These are phyloP conservation scores for Amanita inopinata DNA, from an alignment of 768 basidiomycete genomes.

Conservation along the genomic window DNA sequence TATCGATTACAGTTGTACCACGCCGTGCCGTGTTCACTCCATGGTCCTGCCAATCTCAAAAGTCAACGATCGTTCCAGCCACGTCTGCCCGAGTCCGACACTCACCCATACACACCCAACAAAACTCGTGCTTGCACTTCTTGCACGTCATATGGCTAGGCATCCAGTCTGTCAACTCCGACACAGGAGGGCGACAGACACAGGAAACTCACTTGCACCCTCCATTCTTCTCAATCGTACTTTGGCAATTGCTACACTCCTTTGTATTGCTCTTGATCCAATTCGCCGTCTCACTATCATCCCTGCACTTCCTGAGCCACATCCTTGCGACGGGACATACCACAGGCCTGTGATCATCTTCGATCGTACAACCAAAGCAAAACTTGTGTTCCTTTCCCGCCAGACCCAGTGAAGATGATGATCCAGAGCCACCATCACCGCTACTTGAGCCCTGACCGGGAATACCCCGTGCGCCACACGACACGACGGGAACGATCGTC, in stretches of 20 bases:
- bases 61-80: constrained; percentile 13
- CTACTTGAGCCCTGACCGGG: constrained; percentile 22
- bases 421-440: constrained; percentile 6
- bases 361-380: constrained; percentile 90
- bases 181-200: constrained; percentile 6
- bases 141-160: constrained; percentile 98
- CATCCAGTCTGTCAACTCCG: not conserved
- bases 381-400: constrained; percentile 59
- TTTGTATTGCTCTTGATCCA: constrained; percentile 99
- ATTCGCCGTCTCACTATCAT: constrained; percentile 97
- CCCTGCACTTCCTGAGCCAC: constrained; percentile 96
- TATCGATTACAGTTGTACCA: constrained; percentile 99
- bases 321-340: constrained; percentile 81
- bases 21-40: constrained; percentile 93
- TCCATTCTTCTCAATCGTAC: constrained; percentile 99
- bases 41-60: constrained; percentile 56
- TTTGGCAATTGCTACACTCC: constrained; percentile 92
- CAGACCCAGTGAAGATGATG: constrained; percentile 19
- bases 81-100: constrained; percentile 10
- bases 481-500: constrained; percentile 80
- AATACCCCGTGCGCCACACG: constrained; percentile 59
- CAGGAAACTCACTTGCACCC: constrained; percentile 84
- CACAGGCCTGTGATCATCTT: constrained; percentile 86
- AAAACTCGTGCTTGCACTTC: constrained; percentile 98
- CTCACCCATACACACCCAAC: constrained; percentile 98